These are phyloP conservation scores for Macrophomina pseudophaseolina DNA, from an alignment of 2,329 filamentous ascomycete genomes.

Conservation along the genomic window DNA sequence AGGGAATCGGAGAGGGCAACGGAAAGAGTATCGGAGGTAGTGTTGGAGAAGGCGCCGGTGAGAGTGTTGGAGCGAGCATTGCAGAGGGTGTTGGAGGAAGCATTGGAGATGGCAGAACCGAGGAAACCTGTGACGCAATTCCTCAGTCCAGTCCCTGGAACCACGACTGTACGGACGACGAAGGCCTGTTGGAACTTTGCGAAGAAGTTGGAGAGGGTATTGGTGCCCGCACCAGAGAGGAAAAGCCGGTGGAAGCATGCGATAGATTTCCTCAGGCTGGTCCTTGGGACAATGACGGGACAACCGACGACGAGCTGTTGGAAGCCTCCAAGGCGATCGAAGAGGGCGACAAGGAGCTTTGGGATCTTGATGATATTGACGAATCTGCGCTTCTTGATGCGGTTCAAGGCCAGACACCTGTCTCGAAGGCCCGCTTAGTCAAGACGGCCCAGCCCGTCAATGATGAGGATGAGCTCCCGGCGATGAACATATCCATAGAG, in stretches of 20 bases:
- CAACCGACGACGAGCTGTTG: too few relatives aligned
- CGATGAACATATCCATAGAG: neutral
- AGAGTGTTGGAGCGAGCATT: too few relatives aligned
- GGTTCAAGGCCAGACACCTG: conserved; percentile 30
- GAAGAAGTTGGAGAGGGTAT: neutral
- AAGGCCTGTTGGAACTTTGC: neutral
- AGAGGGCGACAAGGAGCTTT: conserved; percentile 38
- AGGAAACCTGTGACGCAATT: neutral
- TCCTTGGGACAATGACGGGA: too few relatives aligned
- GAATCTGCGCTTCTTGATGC: conserved; percentile 40
- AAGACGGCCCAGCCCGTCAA: neutral
- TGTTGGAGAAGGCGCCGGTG: too few relatives aligned
- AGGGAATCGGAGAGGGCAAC: too few relatives aligned
- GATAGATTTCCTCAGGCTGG: too few relatives aligned
- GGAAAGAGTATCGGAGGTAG: too few relatives aligned
- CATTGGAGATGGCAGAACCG: too few relatives aligned
- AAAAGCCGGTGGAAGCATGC: too few relatives aligned
- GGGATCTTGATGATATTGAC: conserved; percentile 38
- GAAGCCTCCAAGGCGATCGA: neutral
- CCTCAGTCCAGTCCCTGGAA: neutral
- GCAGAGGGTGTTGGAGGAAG: too few relatives aligned
- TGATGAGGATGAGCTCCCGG: neutral
- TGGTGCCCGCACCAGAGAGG: neutral
- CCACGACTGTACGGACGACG: neutral
- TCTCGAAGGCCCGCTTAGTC: neutral